Base-by-base conservation (phyloP, 2,329 filamentous ascomycete species). In the Plenodomus biglobosus region DNA sequence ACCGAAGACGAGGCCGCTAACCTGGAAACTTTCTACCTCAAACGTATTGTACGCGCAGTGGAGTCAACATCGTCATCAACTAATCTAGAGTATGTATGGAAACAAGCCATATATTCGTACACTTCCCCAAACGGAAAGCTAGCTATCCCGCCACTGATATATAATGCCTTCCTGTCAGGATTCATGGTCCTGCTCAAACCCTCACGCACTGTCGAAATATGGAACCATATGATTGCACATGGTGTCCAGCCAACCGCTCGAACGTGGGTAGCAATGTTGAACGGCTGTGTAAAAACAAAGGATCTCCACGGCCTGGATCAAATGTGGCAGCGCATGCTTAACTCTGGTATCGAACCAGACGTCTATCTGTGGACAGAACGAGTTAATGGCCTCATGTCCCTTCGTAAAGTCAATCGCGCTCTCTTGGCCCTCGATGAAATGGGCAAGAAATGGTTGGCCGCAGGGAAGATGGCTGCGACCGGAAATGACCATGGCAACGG, bases 241-340 rank as follows among this genome's bases (percentile, higher is more conserved):
- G 82, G 80, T 1, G 65, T 86, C 22, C 68, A 74, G 46, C 85
- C 88, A 13, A 84, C 79, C 6, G 61, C 86, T 45, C 79, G 75
- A 57, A 86, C 88, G 0, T 94, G 87, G 81, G 86, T 84, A 34
- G 75, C 82, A 37, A 87, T 94, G 80, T 81, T 94, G 56, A 78
- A 82, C 46, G 88, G 88, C 1, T 90, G 85, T 70, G 81, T 80
- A 62, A 78, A 76, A 41, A 78, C 82, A 41, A 77, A 77, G 44
- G 84, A 90, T 58, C 56, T 76, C 0, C 67, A 75, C n/a, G 83
- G 79, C 18, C 75, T 92, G 51, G 80, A 85, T 46, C 77, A 77
- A 1, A 78, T 91, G 24, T 95, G 90, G 89, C 58, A 71, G 0
- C 82, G 80, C 54, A 82, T 94, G 71, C 62, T 80, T 3, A 65